Evolutionary conservation across 163 green algal species (phyloP).

Genomic region (Volvox carteri): DNA sequence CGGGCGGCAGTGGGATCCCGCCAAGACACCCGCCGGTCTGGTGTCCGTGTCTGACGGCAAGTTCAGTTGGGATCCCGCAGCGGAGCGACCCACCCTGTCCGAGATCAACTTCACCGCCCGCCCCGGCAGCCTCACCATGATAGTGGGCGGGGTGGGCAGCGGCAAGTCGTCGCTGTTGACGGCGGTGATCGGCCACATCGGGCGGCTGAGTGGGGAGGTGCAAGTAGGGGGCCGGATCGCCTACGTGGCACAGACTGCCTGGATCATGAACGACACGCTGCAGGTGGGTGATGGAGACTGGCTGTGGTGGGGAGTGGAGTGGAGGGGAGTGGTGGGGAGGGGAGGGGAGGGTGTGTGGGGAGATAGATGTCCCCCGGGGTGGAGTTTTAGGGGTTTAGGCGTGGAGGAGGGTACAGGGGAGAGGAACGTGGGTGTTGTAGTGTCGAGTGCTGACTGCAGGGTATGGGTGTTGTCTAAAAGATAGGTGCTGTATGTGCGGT

Average conservation of each 20-base stretch:
- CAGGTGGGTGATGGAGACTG: too few relatives aligned
- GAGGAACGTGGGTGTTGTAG: too few relatives aligned
- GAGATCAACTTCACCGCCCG: slow-evolving; percentile 65
- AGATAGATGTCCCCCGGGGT: background rate
- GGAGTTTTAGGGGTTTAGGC: too few relatives aligned
- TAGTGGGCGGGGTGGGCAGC: slow-evolving; percentile 83
- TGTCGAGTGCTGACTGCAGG: too few relatives aligned
- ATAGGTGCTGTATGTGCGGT: too few relatives aligned
- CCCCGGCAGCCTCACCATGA: slow-evolving; percentile 70
- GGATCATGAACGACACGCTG: slow-evolving; percentile 84
- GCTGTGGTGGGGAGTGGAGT: too few relatives aligned
- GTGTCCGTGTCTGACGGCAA: slow-evolving; percentile 53
- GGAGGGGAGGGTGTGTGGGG: background rate
- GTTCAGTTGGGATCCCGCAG: slow-evolving; percentile 65
- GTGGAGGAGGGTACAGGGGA: too few relatives aligned
- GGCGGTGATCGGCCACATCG: slow-evolving; percentile 74
- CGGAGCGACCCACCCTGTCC: slow-evolving; percentile 47
- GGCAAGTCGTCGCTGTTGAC: slow-evolving; percentile 82
- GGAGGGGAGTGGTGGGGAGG: too few relatives aligned
- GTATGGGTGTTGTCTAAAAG: too few relatives aligned
- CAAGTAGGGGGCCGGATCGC: slow-evolving; percentile 75
- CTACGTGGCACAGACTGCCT: slow-evolving; percentile 83
- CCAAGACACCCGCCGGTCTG: slow-evolving; percentile 26
- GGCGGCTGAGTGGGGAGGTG: slow-evolving; percentile 48
- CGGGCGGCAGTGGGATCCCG: slow-evolving; percentile 38